Percentiles rank a stretch among this genome's conserved stretches.
phyloP scores from a whole-genome alignment of 495 filamentous ascomycete species.

The Glonium stellatum region DNA sequence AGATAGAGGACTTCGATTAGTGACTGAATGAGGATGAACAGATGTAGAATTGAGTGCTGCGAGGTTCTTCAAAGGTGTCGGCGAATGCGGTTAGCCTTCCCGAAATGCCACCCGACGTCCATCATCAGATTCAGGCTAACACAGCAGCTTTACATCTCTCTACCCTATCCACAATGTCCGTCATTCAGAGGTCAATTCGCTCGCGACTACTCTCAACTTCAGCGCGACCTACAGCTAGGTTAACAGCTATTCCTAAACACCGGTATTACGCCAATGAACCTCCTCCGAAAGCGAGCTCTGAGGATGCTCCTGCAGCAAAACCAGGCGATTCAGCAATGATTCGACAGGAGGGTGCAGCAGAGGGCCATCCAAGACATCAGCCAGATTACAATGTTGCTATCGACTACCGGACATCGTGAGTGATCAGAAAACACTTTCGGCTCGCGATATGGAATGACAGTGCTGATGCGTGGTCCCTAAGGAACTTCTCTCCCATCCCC shows the following conservation, averaged over 20 bases:
- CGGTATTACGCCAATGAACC: conserved; percentile 22
- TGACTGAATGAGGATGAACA: conserved; percentile 7
- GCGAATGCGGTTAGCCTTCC: background rate
- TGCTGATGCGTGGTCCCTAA: conserved; percentile 37
- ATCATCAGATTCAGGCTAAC: conserved; percentile 1
- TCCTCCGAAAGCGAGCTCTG: conserved; percentile 13
- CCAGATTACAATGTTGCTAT: conserved; percentile 72
- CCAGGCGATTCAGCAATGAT: conserved; percentile 43
- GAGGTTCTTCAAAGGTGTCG: background rate
- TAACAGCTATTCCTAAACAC: conserved; percentile 6
- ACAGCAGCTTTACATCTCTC: background rate
- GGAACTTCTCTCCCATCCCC: conserved; percentile 82
- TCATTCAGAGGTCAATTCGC: conserved; percentile 28
- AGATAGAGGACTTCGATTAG: conserved; percentile 20
- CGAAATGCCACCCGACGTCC: background rate
- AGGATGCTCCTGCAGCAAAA: conserved; percentile 18
- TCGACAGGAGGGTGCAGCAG: conserved; percentile 45
- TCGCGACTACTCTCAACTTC: conserved; percentile 18
- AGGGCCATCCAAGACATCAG: conserved; percentile 54
- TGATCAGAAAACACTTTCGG: background rate
- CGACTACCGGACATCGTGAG: conserved; percentile 78
- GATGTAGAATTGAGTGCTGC: conserved; percentile 2
- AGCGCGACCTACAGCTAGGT: conserved; percentile 8
- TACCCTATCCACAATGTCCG: conserved; percentile 20
- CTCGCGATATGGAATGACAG: background rate